Base-by-base conservation (phyloP, 192 early-diverging fungal genomes). In the Linnemannia exigua region DNA sequence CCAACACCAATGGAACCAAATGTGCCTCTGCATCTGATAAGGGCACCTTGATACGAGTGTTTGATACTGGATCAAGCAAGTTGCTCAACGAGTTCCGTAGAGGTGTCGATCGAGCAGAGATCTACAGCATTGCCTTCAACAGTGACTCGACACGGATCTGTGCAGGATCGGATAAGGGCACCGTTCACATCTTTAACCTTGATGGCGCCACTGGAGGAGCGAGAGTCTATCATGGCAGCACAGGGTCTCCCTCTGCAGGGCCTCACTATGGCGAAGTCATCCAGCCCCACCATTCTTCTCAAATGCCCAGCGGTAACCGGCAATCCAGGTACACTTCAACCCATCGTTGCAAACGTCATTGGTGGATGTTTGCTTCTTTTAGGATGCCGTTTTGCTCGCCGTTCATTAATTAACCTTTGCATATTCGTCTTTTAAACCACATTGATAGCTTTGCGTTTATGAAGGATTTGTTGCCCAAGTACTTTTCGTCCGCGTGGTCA, bases 401-500 rank as follows among this genome's bases (percentile, higher is more conserved):
- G 41, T 44, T 44, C 9, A 44, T 44, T 44, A 48, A 1, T 22
- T 51, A 54, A 25, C 17, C 84, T 1, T 5, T 5, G 0, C n/a
- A 14, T 63, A 2, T 3, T 31, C 15, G 12, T 61, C 25, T 15
- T 63, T 63, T n/a, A 5, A 25, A n/a, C n/a, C 79, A 54, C 38
- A 31, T 38, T 67, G 33, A 31, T 75, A 89, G 88, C 68, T 52
- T 90, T 5, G 84, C 89, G 8, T 96, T 96, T 72, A 93, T 96
- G 94, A 95, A 95, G 79, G 94, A 95, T 66, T 73, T 96, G 19
- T 84, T 98, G 81, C 97, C 97, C 69, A 96, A 96, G 79, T 99
- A 99, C 86, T 99, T 99, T 91, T 95, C 95, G n/a, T 95, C 94
- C 6, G 95, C 95, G 76, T 98, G 97, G 96, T 95, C 94, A 1